These are phyloP conservation scores for Talaromyces sp. DNA, from an alignment of 2,329 filamentous ascomycete species.

Conservation along the genomic window DNA sequence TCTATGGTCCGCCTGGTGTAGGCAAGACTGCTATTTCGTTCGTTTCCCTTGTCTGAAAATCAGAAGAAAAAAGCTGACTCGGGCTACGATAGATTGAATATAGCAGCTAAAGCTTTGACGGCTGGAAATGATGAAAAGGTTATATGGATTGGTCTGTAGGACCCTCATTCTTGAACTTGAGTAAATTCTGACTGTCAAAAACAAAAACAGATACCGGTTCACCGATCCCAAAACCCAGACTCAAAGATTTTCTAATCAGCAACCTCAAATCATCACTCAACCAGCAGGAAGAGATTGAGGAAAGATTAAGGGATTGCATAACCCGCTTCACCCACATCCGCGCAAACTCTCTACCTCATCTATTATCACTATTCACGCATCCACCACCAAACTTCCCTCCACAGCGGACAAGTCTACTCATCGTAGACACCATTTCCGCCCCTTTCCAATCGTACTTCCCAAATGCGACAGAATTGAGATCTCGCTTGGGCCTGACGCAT, in stretches of 20 bases:
- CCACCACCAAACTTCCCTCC: conserved; percentile 62
- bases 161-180: neutral
- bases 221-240: conserved; percentile 44
- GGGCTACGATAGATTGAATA: conserved; percentile 56
- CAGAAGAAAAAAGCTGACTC: neutral
- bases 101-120: conserved; percentile 59
- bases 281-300: conserved; percentile 5
- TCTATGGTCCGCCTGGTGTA: conserved; percentile 80
- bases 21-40: conserved; percentile 83
- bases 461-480: conserved; percentile 43
- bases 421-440: conserved; percentile 73
- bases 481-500: conserved; percentile 17
- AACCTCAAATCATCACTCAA: conserved; percentile 10
- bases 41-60: conserved; percentile 26
- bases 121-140: conserved; percentile 57
- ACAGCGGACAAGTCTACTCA: conserved; percentile 58
- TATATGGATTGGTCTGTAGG: conserved; percentile 72
- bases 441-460: conserved; percentile 74
- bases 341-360: conserved; percentile 55
- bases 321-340: conserved; percentile 61
- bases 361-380: conserved; percentile 67
- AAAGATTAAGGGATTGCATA: conserved; percentile 27
- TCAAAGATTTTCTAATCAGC: conserved; percentile 43
- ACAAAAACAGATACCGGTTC: conserved; percentile 47
- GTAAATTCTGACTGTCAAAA: conserved; percentile 12